Evolutionary conservation across 2,329 filamentous ascomycete genomes (phyloP).

Genomic region (Mycosphaerella sp.): DNA sequence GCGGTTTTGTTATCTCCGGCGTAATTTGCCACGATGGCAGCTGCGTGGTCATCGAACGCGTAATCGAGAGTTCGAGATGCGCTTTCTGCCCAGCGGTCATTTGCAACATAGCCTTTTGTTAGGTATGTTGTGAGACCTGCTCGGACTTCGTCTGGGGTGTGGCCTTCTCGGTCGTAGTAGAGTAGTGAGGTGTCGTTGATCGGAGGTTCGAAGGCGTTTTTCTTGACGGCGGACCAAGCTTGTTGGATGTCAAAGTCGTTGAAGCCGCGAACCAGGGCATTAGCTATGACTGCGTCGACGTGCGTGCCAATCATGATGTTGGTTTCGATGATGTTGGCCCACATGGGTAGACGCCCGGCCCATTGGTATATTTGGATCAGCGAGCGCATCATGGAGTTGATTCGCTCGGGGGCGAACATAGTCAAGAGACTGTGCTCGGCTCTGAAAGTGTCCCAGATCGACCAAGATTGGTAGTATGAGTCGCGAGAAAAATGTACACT

Average conservation of each 20-base stretch:
- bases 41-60: slow-evolving; percentile 44
- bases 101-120: slow-evolving; percentile 43
- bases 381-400: slow-evolving; percentile 46
- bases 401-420: slow-evolving; percentile 43
- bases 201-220: slow-evolving; percentile 44
- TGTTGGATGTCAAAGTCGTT: slow-evolving; percentile 39
- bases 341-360: slow-evolving; percentile 45
- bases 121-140: slow-evolving; percentile 44
- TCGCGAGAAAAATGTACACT: slow-evolving; percentile 39
- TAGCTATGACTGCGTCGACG: slow-evolving; percentile 45
- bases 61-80: slow-evolving; percentile 46
- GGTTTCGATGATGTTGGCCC: slow-evolving; percentile 47
- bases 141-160: slow-evolving; percentile 43
- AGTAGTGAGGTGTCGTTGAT: slow-evolving; percentile 41
- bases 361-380: slow-evolving; percentile 44
- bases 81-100: slow-evolving; percentile 45
- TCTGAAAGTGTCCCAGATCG: slow-evolving; percentile 47
- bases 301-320: slow-evolving; percentile 50
- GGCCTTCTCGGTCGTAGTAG: slow-evolving; percentile 45
- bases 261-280: slow-evolving; percentile 42
- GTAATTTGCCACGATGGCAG: slow-evolving; percentile 38
- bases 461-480: slow-evolving; percentile 48
- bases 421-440: slow-evolving; percentile 45
- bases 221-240: slow-evolving; percentile 42
- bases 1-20: slow-evolving; percentile 35